A percentile compares a stretch with the other conserved stretches of the same genome.
These are phyloP conservation scores for Cylindrotheca fusiformis DNA, from an alignment of 108 stramenopile genomes.

Conservation along the genomic window DNA sequence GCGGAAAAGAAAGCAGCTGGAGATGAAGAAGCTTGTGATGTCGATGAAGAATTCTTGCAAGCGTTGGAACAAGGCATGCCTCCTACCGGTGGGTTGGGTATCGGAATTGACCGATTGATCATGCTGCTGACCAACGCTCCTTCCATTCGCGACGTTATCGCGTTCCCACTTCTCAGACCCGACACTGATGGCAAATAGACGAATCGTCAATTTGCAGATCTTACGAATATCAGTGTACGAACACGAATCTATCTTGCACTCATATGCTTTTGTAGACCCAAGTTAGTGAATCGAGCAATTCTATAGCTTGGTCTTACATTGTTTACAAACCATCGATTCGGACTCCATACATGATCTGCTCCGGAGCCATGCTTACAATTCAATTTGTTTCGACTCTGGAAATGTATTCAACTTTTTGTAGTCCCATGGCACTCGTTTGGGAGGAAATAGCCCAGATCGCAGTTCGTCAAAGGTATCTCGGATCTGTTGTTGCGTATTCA, in stretches of 20 bases:
- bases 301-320: too few species aligned
- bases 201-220: background rate
- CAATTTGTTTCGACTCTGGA: too few species aligned
- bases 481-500: slow-evolving; percentile 45
- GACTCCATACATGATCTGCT: too few species aligned
- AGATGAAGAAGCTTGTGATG: slow-evolving; percentile 97
- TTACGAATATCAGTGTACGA: too few species aligned
- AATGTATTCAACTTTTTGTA: slow-evolving; percentile 18
- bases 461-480: slow-evolving; percentile 32
- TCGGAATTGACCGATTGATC: slow-evolving; percentile 97
- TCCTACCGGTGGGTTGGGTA: slow-evolving; percentile 97
- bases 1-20: slow-evolving; percentile 91
- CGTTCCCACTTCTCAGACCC: slow-evolving; percentile 92
- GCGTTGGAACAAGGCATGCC: slow-evolving; percentile 99
- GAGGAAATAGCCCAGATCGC: slow-evolving; percentile 37
- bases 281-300: too few species aligned
- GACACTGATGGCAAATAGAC: slow-evolving; percentile 31
- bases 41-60: slow-evolving; percentile 95
- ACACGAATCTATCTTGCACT: too few species aligned
- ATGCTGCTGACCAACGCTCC: slow-evolving; percentile 98
- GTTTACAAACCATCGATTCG: too few species aligned
- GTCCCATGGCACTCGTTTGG: slow-evolving; percentile 41
- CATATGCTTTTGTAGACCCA: too few species aligned
- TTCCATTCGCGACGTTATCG: slow-evolving; percentile 97
- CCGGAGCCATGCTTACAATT: too few species aligned